These are phyloP conservation scores for Eutrema heterophyllum DNA, from an alignment of 345 rosid genomes.

Conservation along the genomic window DNA sequence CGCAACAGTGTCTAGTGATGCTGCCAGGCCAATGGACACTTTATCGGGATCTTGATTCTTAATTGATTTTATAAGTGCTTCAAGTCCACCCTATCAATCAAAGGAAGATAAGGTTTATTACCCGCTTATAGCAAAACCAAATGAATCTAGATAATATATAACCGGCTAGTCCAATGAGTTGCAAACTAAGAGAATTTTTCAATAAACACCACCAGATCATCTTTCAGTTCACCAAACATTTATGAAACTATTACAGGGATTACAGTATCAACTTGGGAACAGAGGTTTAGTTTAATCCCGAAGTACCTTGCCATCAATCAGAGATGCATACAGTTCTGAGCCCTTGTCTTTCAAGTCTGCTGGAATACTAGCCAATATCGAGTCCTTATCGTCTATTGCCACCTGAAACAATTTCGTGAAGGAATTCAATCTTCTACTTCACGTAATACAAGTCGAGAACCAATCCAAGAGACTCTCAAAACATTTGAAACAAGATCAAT, in stretches of 20 bases:
- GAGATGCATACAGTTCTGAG: slow-evolving; percentile 55
- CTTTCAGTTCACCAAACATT: neutral
- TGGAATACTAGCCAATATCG: slow-evolving; percentile 72
- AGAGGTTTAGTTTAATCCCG: neutral
- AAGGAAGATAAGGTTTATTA: neutral
- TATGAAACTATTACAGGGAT: neutral
- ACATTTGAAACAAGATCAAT: neutral
- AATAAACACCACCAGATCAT: neutral
- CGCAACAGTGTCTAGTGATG: slow-evolving; percentile 78
- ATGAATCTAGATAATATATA: neutral
- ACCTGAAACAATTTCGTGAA: slow-evolving; percentile 40
- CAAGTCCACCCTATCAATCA: slow-evolving; percentile 69
- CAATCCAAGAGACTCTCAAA: neutral
- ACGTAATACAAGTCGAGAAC: neutral
- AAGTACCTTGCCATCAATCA: slow-evolving; percentile 73
- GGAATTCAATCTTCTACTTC: neutral
- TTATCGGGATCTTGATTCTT: slow-evolving; percentile 91
- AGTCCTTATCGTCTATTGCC: slow-evolving; percentile 68
- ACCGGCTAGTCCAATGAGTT: neutral
- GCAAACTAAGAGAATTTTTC: neutral
- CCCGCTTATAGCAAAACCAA: neutral
- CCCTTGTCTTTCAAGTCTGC: slow-evolving; percentile 68
- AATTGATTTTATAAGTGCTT: slow-evolving; percentile 60
- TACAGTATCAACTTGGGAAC: neutral
- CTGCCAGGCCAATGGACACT: slow-evolving; percentile 81